Conservation (phyloP, 768 basidiomycete species). For the Boletellus ananiceps region DNA sequence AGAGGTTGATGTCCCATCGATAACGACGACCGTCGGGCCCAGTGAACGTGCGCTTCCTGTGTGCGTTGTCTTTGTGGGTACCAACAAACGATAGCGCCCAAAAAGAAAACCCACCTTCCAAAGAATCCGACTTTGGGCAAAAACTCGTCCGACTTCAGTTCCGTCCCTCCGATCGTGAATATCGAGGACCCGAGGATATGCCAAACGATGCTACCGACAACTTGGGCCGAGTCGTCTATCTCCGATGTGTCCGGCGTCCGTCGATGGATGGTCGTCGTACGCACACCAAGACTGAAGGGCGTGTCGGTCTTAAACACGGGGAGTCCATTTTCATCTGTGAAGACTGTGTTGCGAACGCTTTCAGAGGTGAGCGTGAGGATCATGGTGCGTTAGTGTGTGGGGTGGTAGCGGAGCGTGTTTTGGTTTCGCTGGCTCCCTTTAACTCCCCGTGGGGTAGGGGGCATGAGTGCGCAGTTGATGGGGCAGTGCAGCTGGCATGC, state of each 20-base stretch:
- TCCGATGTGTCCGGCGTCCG: not conserved
- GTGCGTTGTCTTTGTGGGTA: no score
- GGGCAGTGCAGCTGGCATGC: not conserved
- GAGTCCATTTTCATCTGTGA: constrained; percentile 26
- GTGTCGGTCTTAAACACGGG: constrained; percentile 25
- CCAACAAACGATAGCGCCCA: no score
- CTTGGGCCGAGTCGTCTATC: constrained; percentile 20
- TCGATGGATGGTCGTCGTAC: constrained; percentile 20
- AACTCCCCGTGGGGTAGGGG: not conserved
- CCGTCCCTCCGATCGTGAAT: constrained; percentile 26
- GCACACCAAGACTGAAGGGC: constrained; percentile 17
- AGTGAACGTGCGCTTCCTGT: constrained; percentile 26
- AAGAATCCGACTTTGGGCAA: constrained; percentile 16
- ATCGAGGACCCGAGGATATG: constrained; percentile 26
- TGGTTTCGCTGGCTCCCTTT: not conserved
- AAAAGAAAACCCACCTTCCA: constrained; percentile 8
- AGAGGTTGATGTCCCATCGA: constrained; percentile 24
- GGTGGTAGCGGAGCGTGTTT: not conserved
- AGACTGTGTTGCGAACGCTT: constrained; percentile 23
- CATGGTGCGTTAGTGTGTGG: constrained; percentile 10
- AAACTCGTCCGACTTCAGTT: constrained; percentile 23
- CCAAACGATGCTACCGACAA: constrained; percentile 33
- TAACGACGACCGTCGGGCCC: constrained; percentile 32
- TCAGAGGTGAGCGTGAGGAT: constrained; percentile 24
- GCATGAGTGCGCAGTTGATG: no score